Percentiles rank a stretch among this genome's conserved stretches.
These are phyloP conservation scores for Boletus vinaceobasis DNA, from an alignment of 768 basidiomycete genomes.

Conservation along the genomic window DNA sequence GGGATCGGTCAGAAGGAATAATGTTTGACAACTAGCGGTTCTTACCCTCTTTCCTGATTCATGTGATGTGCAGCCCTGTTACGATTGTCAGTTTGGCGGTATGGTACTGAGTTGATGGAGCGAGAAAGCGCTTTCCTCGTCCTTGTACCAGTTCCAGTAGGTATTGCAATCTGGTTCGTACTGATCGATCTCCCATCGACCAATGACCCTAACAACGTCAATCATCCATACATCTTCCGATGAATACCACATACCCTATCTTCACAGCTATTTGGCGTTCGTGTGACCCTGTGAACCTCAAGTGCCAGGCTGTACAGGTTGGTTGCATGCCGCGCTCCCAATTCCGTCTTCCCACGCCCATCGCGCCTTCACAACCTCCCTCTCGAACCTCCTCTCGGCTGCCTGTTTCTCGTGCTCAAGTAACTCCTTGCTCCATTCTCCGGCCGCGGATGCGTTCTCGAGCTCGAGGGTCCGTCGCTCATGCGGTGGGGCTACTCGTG, in stretches of 20 bases:
- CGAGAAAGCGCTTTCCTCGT: constrained; percentile 21
- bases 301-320: constrained; percentile 19
- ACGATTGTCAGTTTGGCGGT: not conserved
- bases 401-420: constrained; percentile 15
- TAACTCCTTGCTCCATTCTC: constrained; percentile 19
- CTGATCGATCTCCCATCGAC: constrained; percentile 27
- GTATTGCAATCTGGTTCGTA: constrained; percentile 27
- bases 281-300: constrained; percentile 19
- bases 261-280: constrained; percentile 15
- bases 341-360: constrained; percentile 20
- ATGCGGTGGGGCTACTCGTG: too few species aligned
- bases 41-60: constrained; percentile 25
- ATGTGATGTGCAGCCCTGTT: constrained; percentile 22
- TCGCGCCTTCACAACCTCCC: constrained; percentile 2
- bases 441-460: constrained; percentile 20
- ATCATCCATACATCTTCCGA: not conserved
- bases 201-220: constrained; percentile 18
- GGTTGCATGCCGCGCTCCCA: constrained; percentile 28
- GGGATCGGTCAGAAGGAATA: not conserved
- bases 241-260: constrained; percentile 11
- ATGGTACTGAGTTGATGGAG: too few species aligned
- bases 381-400: too few species aligned
- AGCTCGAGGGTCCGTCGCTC: constrained; percentile 9
- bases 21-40: not conserved
- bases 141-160: constrained; percentile 26